Base-by-base conservation (phyloP, 2,329 filamentous ascomycete genomes). In the Alternaria longipes region DNA sequence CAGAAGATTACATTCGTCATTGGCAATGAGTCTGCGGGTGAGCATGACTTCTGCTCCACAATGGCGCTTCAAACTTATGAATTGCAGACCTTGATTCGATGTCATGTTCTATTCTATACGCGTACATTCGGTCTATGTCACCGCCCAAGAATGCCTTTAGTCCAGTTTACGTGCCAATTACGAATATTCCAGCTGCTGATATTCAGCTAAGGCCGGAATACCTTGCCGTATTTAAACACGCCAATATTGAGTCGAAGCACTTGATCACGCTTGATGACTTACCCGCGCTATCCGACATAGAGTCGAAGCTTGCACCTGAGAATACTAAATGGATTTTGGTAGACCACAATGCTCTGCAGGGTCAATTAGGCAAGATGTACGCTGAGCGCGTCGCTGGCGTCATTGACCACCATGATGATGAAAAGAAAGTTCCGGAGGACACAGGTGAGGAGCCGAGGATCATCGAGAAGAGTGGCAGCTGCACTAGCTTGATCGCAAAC, bases 341-440 rank as follows among this genome's bases (percentile, higher is more conserved):
- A 4, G 92, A 95, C 79, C 92, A 95, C 81, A 95, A 95, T 74
- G 84, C 82, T 1, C 81, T 92, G 49, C 89, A 90, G 6, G 90
- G 91, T 0, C 70, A 79, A 14, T 80, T 94, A 16, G 85, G 83
- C 16, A 78, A 75, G 38, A 77, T 82, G 16, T 91, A 87, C 71
- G 79, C 80, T 0, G 62, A 73, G 4, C 80, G 81, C 8, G 85
- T 94, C 0, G 79, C 83, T 5, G 90, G 89, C 4, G 89, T 89
- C 65, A 85, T 95, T 55, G 92, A 95, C 77, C 92, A 95, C 78
- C 92, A 95, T 74, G 88, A 86, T 0, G 91, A 95, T 63, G 92
- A 95, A 71, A 76, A 81, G 6, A 80, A 74, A 7, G 81, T 93
- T 0, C 75, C 84, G 0, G 38, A 72, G 50, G 80, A 84, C 11